These are phyloP conservation scores for Colletotrichum eleusines DNA, from an alignment of 2,329 filamentous ascomycete species.

Conservation along the genomic window DNA sequence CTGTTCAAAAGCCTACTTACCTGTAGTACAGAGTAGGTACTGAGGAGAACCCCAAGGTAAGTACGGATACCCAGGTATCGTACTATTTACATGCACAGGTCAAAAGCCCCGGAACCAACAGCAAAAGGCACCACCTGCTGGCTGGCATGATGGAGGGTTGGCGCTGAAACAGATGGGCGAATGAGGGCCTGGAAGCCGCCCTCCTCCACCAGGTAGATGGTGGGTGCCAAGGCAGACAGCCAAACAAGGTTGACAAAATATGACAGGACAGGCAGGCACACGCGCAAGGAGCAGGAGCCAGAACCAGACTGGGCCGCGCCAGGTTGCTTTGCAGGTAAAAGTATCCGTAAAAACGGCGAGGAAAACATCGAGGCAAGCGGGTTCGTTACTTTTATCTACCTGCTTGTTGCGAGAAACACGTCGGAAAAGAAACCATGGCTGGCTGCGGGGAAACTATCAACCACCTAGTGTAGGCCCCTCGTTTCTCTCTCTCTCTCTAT, in stretches of 20 bases:
- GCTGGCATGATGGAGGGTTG: conserved; percentile 12
- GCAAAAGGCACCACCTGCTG: conserved; percentile 16
- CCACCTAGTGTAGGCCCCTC: no score
- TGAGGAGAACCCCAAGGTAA: no score
- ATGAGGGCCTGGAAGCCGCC: conserved; percentile 19
- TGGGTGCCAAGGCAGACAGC: conserved; percentile 25
- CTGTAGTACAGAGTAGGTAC: no score
- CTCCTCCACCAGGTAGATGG: conserved; percentile 2
- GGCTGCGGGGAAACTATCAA: background rate
- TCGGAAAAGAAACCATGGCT: conserved; percentile 14
- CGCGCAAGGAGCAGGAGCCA: conserved; percentile 1
- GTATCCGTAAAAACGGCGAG: background rate
- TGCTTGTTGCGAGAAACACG: conserved; percentile 10
- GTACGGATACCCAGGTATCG: no score
- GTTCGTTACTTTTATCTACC: no score
- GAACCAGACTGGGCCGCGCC: background rate
- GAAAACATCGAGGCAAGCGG: conserved; percentile 1
- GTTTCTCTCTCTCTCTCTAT: background rate
- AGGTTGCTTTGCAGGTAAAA: background rate
- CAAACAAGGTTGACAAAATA: no score
- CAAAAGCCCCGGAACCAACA: background rate
- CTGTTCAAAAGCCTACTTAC: background rate
- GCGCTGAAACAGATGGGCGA: conserved; percentile 22
- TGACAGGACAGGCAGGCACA: background rate
- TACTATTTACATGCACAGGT: no score